Evolutionary conservation across 2,329 filamentous ascomycete species (phyloP), one percentile per base, ranked within the genome.

Genomic region (Tolypocladium guangdongense): DNA sequence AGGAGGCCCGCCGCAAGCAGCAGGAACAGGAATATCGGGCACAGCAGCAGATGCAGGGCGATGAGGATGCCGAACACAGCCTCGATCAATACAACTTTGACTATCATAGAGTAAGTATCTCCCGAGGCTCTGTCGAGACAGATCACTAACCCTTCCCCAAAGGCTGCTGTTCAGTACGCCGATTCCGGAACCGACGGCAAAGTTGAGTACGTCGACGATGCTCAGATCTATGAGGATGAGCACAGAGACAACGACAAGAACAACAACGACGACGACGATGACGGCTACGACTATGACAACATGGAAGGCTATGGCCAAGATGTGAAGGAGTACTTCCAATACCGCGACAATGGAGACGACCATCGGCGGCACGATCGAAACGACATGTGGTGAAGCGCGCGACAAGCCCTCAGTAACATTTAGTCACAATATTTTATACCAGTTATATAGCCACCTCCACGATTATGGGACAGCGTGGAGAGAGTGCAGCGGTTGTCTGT

Each of bases 71-170:
- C 51, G 71, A 75, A 52, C 71, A 77, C 56, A 71, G 72, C 56
- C 71, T 76, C 55, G 75, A 77, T 57, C 74, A 72, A 52, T 79
- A 78, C 60, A 74, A 77, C 59, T 78, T 74, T 61, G 75, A 79
- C 58, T 79, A 79, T 60, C 75, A 78, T 59, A 66, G 76, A 59
- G 76, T 78, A 63, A 70, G 75, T 48, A 55, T 10, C 14, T 27
- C 10, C 8, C 32, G 12, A 46, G 36, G 12, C 11, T 16, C 18
- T 32, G 27, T 14, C 7, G 38, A 48, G 27, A 37, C 37, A 24
- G 7, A 53, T 62, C 30, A 49, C 48, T 59, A 43, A 56, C 35
- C n/a, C 14, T 3, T 41, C 30, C 50, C 3, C 37, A 0, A 45
- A 78, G 74, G 71, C 69, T 54, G 65, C 72, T 51, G 71, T 69